Evolutionary conservation across 257 asterid genomes (phyloP).

Genomic region (Nicotiana tabacum): DNA sequence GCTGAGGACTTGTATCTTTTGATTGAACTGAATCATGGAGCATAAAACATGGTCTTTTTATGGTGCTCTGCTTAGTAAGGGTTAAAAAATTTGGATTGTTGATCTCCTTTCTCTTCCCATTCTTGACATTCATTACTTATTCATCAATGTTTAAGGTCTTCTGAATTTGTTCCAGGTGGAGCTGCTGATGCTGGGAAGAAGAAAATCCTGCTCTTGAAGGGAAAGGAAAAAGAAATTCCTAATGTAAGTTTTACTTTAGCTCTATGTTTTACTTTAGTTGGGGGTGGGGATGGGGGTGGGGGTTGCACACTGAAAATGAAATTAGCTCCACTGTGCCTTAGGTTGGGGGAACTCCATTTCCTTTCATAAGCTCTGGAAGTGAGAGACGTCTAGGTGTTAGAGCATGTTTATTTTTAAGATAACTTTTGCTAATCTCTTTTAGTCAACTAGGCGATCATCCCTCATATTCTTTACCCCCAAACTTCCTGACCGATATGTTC

Average conservation of each 20-base stretch:
- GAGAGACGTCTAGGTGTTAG: neutral
- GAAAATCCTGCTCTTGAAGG: conserved; percentile 74
- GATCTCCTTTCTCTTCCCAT: neutral
- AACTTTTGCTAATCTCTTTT: neutral
- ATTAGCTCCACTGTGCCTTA: neutral
- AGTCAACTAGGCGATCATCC: neutral
- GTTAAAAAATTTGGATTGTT: neutral
- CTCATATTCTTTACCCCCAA: neutral
- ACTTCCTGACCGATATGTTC: neutral
- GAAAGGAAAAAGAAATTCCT: conserved; percentile 72
- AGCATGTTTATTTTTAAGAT: neutral
- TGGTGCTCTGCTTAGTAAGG: neutral
- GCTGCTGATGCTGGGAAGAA: conserved; percentile 57
- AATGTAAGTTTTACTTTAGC: conserved; percentile 37
- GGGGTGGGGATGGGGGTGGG: neutral
- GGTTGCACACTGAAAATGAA: neutral
- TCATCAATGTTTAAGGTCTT: neutral
- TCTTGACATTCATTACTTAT: neutral
- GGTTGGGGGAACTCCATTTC: neutral
- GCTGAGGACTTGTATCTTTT: neutral
- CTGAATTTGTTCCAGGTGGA: conserved; percentile 34
- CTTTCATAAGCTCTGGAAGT: conserved; percentile 4
- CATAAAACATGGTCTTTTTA: neutral
- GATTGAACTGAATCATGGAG: neutral
- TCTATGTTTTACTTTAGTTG: neutral